Base-by-base conservation (phyloP, 1,284 basidiomycete species). In the Pulveroboletus sp. region DNA sequence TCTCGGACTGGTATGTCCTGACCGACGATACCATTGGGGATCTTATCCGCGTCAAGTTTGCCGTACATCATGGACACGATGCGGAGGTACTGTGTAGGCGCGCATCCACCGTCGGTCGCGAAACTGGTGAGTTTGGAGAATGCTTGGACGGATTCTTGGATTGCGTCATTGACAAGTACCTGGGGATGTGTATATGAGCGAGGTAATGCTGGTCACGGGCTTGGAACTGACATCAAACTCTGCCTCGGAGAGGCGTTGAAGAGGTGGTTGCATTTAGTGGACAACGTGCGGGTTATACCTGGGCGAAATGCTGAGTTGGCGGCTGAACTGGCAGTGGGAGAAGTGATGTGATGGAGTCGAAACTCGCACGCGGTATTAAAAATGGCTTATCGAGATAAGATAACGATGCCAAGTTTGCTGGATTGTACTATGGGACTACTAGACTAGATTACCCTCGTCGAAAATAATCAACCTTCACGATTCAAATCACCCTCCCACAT, bases 51-150 rank as follows among this genome's bases (percentile, higher is more conserved):
- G 8, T 56, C 43, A 39, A 72, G 69, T 14, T 68, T 53, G 18
- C 62, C 45, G 43, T 58, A 72, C 52, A 70, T 53, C 24, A 61
- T 43, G 29, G 62, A 47, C 12, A 69, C 20, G 36, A 72, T 58
- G 26, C 52, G 62, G 24, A 69, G 53, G 47, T 65, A 69, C 45
- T 72, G 68, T 7, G 28, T 18, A 1, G 66, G 59, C 17, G 47
- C n/a, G 25, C 66, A 70, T 49, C 49, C 11, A 3, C 35, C 22
- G 31, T 57, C 48, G 25, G 36, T 42, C n/a, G 68, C 56, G 24
- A 63, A 59, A n/a, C 46, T 43, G 20, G 57, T 52, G 18, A 72
- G 59, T 33, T 47, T 52, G 38, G 49, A 46, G 22, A 70, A 52
- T 2, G 60, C 48, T 26, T 59, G 45, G 12, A 65, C 45, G 22